phyloP scores from a whole-genome alignment of 495 filamentous ascomycete species.

The Astrothelium macrocarpum region DNA sequence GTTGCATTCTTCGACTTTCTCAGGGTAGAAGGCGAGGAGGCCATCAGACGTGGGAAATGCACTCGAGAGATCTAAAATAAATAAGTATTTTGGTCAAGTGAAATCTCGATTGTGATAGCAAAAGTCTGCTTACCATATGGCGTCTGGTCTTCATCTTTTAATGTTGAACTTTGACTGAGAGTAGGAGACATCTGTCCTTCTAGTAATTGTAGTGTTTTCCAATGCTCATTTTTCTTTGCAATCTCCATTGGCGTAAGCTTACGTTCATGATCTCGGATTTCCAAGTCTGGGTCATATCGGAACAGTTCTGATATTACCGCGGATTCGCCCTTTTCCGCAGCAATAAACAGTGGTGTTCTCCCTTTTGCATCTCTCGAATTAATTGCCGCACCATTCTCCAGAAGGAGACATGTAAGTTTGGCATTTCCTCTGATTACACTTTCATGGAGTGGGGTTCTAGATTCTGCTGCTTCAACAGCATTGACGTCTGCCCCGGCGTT shows the following conservation, averaged over 20 bases:
- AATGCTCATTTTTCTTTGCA: neutral
- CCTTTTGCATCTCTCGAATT: neutral
- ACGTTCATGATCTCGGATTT: neutral
- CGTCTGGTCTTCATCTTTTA: neutral
- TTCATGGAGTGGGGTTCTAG: neutral
- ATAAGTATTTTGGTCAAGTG: neutral
- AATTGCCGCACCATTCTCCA: neutral
- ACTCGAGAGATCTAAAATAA: neutral
- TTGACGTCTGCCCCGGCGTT: neutral
- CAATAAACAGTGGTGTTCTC: neutral
- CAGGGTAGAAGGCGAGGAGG: neutral
- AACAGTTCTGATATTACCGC: neutral
- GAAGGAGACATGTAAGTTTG: neutral
- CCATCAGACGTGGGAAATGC: neutral
- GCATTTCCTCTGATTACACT: neutral
- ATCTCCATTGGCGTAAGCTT: neutral
- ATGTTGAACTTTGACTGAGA: neutral
- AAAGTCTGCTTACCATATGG: neutral
- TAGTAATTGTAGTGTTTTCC: neutral
- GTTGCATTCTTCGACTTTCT: neutral
- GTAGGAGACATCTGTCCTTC: neutral
- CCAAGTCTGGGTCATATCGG: neutral
- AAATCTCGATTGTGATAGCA: neutral
- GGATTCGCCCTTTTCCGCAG: neutral
- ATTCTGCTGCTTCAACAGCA: neutral